Evolutionary conservation across 768 basidiomycete species (phyloP), one percentile per base, ranked within the genome.

Genomic region (Tremella fuciformis): DNA sequence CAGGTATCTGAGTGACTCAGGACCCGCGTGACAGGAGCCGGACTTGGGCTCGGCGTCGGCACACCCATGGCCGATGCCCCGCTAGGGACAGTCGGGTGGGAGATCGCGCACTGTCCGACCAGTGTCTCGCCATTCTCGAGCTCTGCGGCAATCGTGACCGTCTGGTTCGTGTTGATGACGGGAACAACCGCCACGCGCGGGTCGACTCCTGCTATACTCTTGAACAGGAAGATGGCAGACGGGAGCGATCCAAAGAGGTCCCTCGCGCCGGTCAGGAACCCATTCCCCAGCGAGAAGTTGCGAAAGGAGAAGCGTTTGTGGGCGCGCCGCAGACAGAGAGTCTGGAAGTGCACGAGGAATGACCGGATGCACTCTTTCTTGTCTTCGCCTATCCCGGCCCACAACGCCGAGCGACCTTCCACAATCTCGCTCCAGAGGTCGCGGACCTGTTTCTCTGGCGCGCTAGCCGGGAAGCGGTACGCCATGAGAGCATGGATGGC

Each of bases 281-380:
- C 92, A 75, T 94, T 94, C 22, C 91, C 91, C 22, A 92, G 84
- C 64, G 68, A 71, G 70, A 91, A 92, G 68, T 93, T 93, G 52
- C 88, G 80, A 78, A 94, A 98, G 22, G 89, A 88, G 77, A 96
- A 97, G 62, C 86, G 88, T 79, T 96, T 96, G 70, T 94, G 91
- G 1, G 93, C 90, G 21, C 91, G 82, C 66, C 85, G 88, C 41
- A 96, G 81, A 8, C 92, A 81, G 65, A 94, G 88, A 60, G 84
- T 86, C 75, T 97, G 90, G 63, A 96, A 94, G 70, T 91, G 83
- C 2, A 97, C 92, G 18, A 98, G 81, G 74, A 98, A 94, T 0
- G 91, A 91, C 75, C 92, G 82, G 51, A 97, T 90, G 22, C 86
- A 86, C 75, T 97, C 93, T 75, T 92, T 91, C 63, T 90, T 83